A percentile compares a stretch with the other conserved stretches of the same genome.
Evolutionary conservation across 164 flowering plant species (phyloP).

Genomic region (Dillenia turbinata): DNA sequence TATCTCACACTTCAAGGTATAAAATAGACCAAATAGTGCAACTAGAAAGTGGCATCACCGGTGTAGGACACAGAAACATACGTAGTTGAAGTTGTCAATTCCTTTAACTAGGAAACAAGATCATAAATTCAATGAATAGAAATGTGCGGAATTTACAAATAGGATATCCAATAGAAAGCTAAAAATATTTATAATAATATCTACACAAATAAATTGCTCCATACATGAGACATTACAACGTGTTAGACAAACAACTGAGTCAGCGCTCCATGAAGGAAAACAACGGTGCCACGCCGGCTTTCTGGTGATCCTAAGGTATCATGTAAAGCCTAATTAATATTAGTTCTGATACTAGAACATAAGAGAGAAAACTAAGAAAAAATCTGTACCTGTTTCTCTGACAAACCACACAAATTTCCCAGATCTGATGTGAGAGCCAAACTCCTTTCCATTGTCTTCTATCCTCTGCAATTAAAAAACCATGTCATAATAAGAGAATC

Average conservation of each 20-base stretch:
- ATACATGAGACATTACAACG: constrained; percentile 89
- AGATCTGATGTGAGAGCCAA: constrained; percentile 62
- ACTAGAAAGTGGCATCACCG: too few species aligned
- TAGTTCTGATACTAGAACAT: background rate
- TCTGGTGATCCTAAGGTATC: constrained; percentile 53
- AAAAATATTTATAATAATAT: too few species aligned
- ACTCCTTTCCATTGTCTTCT: constrained; percentile 90
- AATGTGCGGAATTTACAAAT: too few species aligned
- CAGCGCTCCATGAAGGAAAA: constrained; percentile 96
- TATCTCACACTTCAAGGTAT: too few species aligned
- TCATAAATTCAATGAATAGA: too few species aligned
- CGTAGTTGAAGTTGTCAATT: too few species aligned
- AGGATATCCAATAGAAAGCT: too few species aligned
- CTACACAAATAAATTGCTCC: background rate
- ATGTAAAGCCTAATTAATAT: constrained; percentile 1
- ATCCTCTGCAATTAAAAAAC: constrained; percentile 51
- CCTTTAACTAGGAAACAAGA: too few species aligned
- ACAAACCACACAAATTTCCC: constrained; percentile 89
- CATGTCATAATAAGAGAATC: background rate
- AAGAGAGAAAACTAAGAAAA: background rate
- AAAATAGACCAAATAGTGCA: too few species aligned
- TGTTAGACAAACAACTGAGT: constrained; percentile 93
- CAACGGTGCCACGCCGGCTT: constrained; percentile 68
- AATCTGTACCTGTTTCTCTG: constrained; percentile 77
- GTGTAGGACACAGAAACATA: too few species aligned